Percentiles rank a stretch among this genome's conserved stretches.
phyloP scores from a whole-genome alignment of 495 filamentous ascomycete species.

The Neurospora sp. region DNA sequence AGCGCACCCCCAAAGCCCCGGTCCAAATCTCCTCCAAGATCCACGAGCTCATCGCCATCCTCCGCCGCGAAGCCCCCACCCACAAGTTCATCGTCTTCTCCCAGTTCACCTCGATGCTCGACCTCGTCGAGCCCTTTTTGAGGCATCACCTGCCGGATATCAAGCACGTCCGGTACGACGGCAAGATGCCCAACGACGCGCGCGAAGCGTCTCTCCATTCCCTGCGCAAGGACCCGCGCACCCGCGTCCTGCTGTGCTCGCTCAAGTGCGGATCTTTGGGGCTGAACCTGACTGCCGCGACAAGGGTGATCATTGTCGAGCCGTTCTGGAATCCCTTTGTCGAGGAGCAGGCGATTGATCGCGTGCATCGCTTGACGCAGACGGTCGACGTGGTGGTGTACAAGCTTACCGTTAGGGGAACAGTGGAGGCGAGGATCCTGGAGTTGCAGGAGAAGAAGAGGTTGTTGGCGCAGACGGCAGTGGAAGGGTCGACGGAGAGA shows the following conservation, averaged over 20 bases:
- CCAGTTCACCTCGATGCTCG: conserved; percentile 91
- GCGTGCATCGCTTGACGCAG: conserved; percentile 92
- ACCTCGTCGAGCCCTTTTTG: conserved; percentile 91
- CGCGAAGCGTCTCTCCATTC: conserved; percentile 70
- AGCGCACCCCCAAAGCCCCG: conserved; percentile 19
- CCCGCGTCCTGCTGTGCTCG: conserved; percentile 78
- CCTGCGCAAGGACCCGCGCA: conserved; percentile 59
- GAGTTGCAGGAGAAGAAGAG: conserved; percentile 89
- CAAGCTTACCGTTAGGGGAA: conserved; percentile 72
- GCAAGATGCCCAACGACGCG: conserved; percentile 85
- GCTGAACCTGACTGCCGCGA: conserved; percentile 88
- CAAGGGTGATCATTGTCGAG: conserved; percentile 86
- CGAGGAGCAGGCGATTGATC: conserved; percentile 97
- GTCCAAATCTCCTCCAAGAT: conserved; percentile 81
- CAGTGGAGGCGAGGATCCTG: conserved; percentile 87
- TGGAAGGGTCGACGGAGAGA: conserved; percentile 22
- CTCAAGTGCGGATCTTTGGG: conserved; percentile 88
- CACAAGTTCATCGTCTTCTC: conserved; percentile 98
- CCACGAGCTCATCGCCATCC: conserved; percentile 66
- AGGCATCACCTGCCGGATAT: conserved; percentile 47
- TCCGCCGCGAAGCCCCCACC: conserved; percentile 60
- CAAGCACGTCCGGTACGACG: conserved; percentile 82
- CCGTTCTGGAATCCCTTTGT: conserved; percentile 99
- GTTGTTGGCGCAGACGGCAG: conserved; percentile 57
- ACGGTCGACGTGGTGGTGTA: conserved; percentile 90